Percentiles rank a stretch among this genome's conserved stretches.
Conservation (phyloP, 2,329 filamentous ascomycete species). For the Calonectria pteridis region DNA sequence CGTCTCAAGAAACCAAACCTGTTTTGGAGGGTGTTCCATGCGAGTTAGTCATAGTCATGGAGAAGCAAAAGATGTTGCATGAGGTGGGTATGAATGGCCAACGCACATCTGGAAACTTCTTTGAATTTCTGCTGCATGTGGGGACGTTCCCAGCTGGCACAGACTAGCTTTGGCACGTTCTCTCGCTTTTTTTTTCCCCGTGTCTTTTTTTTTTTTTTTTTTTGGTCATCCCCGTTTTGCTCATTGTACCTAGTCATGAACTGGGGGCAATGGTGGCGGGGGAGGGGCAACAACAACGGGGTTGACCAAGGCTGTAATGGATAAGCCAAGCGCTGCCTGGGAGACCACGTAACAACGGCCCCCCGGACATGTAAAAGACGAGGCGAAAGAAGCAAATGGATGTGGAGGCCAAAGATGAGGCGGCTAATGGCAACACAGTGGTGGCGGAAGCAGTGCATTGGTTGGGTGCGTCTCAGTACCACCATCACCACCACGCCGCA, state of each 20-base stretch:
- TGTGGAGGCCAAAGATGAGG: neutral
- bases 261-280: conserved; percentile 15
- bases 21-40: conserved; percentile 10
- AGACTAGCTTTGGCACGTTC: neutral
- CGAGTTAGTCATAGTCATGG: conserved; percentile 40
- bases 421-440: conserved; percentile 7
- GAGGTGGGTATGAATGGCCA: conserved; percentile 6
- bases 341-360: neutral
- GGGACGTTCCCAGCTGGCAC: neutral
- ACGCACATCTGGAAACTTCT: conserved; percentile 38
- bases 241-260: neutral
- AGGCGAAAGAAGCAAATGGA: neutral
- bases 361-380: neutral
- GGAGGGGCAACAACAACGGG: conserved; percentile 19
- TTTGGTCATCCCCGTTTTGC: neutral
- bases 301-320: neutral
- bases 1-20: conserved; percentile 10
- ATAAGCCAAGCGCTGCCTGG: neutral
- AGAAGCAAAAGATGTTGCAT: conserved; percentile 8
- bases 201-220: neutral
- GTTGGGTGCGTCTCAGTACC: neutral
- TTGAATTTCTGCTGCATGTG: conserved; percentile 29
- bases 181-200: neutral
- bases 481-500: neutral
- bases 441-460: conserved; percentile 2